Percentiles rank a stretch among this genome's conserved stretches.
phyloP scores from a whole-genome alignment of 345 rosid species.

The Melastoma malabathricum region DNA sequence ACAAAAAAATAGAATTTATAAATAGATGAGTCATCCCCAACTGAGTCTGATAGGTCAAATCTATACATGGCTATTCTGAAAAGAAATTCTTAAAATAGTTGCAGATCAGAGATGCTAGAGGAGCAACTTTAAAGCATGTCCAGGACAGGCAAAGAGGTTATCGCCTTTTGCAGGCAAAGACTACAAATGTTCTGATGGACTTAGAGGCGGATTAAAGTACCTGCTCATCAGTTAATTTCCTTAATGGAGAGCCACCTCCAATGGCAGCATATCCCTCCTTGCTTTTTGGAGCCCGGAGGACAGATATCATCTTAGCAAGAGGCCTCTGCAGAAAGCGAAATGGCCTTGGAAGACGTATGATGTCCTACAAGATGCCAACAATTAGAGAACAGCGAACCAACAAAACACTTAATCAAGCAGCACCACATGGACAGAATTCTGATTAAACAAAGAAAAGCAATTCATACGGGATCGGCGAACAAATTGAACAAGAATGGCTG shows the following conservation, averaged over 20 bases:
- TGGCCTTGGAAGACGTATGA: conserved; percentile 72
- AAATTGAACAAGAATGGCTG: conserved; percentile 79
- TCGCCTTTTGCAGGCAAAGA: too few species aligned
- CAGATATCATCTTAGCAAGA: conserved; percentile 66
- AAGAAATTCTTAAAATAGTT: neutral
- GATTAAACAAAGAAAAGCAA: too few species aligned
- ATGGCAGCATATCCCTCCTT: conserved; percentile 97
- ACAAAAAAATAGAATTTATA: conserved; percentile 9
- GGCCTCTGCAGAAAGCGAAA: conserved; percentile 79
- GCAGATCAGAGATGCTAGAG: neutral
- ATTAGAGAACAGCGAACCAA: neutral
- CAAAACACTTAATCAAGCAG: neutral
- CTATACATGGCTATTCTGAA: neutral
- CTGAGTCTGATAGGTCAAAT: neutral
- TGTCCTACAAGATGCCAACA: conserved; percentile 40
- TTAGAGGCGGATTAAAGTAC: conserved; percentile 11
- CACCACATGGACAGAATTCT: too few species aligned
- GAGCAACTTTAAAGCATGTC: neutral
- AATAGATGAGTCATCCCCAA: neutral
- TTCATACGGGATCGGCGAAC: conserved; percentile 81
- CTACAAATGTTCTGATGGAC: neutral
- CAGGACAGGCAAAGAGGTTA: neutral
- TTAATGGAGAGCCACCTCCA: conserved; percentile 90
- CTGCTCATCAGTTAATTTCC: conserved; percentile 81
- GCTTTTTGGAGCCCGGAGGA: conserved; percentile 74